A percentile compares a stretch with the other conserved stretches of the same genome.
Evolutionary conservation across 2,329 filamentous ascomycete species (phyloP).

Genomic region (Pleurostoma richardsiae): DNA sequence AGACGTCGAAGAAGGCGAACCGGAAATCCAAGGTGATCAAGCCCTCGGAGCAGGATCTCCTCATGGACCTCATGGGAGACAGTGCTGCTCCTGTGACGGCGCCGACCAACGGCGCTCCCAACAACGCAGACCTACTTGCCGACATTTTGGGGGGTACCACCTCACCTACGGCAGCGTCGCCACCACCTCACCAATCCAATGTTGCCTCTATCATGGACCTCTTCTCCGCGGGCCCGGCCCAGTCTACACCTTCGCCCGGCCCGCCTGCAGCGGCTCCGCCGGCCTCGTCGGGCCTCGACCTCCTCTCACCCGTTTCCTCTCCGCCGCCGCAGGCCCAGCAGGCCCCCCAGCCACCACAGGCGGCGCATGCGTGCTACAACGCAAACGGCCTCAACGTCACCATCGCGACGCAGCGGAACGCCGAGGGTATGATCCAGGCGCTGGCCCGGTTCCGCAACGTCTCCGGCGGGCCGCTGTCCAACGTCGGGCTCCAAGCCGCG

Average conservation of each 20-base stretch:
- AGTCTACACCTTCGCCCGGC: slow-evolving; percentile 24
- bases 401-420: slow-evolving; percentile 78
- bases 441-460: slow-evolving; percentile 79
- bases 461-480: slow-evolving; percentile 59
- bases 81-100: slow-evolving; percentile 52
- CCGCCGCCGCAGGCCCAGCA: slow-evolving; percentile 33
- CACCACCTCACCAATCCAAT: slow-evolving; percentile 51
- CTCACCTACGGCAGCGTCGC: slow-evolving; percentile 40
- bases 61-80: slow-evolving; percentile 89
- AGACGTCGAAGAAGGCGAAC: slow-evolving; percentile 63
- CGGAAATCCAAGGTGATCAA: slow-evolving; percentile 74
- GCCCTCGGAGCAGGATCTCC: slow-evolving; percentile 83
- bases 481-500: slow-evolving; percentile 84
- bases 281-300: slow-evolving; percentile 39
- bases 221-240: slow-evolving; percentile 51
- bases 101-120: slow-evolving; percentile 51
- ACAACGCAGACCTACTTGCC: slow-evolving; percentile 81
- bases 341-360: slow-evolving; percentile 33
- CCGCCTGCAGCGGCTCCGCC: slow-evolving; percentile 40
- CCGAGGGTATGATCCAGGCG: slow-evolving; percentile 75
- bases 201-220: slow-evolving; percentile 84
- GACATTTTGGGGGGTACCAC: slow-evolving; percentile 79
- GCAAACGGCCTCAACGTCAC: slow-evolving; percentile 80
- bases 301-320: slow-evolving; percentile 43
- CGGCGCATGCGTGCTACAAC: slow-evolving; percentile 70